Conservation (phyloP, 768 basidiomycete species). For the Hericium coralloides region DNA sequence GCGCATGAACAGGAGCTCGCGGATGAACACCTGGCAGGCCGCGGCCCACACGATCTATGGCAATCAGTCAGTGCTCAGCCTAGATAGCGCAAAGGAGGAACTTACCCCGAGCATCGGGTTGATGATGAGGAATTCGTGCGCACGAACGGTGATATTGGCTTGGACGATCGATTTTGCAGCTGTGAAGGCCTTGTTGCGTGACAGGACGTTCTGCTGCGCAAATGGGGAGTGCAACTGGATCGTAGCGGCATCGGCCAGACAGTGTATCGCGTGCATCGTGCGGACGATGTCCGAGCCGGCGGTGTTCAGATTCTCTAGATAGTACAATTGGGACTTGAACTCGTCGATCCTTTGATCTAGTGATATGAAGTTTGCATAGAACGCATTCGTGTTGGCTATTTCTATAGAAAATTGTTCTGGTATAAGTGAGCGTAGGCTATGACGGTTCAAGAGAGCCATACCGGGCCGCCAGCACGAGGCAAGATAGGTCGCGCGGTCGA, state of each 20-base stretch:
- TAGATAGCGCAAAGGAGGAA: not conserved
- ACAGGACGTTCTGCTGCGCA: constrained; percentile 8
- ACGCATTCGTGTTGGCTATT: constrained; percentile 10
- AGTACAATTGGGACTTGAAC: constrained; percentile 17
- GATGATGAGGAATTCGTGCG: not conserved
- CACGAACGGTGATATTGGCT: not conserved
- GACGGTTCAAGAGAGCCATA: constrained; percentile 3
- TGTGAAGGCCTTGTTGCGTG: constrained; percentile 11
- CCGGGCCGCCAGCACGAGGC: constrained; percentile 29
- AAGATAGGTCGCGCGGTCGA: constrained; percentile 49
- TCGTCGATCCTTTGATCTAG: constrained; percentile 23
- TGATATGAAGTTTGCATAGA: constrained; percentile 17
- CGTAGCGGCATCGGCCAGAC: constrained; percentile 19
- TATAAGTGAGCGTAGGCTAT: not conserved
- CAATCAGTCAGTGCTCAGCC: not conserved
- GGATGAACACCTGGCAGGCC: constrained; percentile 10
- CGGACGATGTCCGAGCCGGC: constrained; percentile 9
- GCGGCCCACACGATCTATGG: constrained; percentile 11
- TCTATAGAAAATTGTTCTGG: not conserved
- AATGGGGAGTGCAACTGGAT: constrained; percentile 22
- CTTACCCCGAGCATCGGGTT: constrained; percentile 7
- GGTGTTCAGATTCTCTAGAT: constrained; percentile 9
- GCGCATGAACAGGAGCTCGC: constrained; percentile 8
- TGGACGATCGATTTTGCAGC: constrained; percentile 8
- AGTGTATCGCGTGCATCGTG: constrained; percentile 17